These are phyloP conservation scores for Gnaphalium uliginosum DNA, from an alignment of 129 eudicot species.

Conservation along the genomic window DNA sequence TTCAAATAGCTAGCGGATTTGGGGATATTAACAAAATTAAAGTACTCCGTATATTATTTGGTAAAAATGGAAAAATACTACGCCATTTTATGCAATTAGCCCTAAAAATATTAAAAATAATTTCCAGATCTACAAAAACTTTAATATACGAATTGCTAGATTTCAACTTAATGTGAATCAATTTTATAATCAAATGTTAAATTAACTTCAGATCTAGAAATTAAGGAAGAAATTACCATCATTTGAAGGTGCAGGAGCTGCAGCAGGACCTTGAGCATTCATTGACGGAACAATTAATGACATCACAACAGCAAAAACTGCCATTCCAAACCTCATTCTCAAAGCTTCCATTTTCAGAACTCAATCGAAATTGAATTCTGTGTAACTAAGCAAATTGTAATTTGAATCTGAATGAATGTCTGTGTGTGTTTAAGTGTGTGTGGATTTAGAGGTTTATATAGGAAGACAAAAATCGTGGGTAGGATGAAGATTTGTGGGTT, in stretches of 20 bases:
- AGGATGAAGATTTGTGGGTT: conserved; percentile 16
- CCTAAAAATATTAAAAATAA: neutral
- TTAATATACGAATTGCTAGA: neutral
- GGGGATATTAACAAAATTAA: no score
- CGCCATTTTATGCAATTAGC: neutral
- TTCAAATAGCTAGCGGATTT: neutral
- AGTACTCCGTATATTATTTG: no score
- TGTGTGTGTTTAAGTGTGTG: conserved; percentile 13
- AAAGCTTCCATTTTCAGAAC: conserved; percentile 46
- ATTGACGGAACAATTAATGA: conserved; percentile 54
- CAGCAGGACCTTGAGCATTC: conserved; percentile 56
- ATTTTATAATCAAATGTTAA: neutral
- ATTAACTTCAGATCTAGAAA: conserved; percentile 22
- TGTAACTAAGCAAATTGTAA: neutral
- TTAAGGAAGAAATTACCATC: conserved; percentile 45
- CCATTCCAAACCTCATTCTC: conserved; percentile 44
- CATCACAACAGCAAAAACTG: conserved; percentile 43
- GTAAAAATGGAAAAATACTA: neutral
- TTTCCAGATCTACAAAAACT: conserved; percentile 19
- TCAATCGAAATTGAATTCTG: neutral
- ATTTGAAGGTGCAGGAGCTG: conserved; percentile 59
- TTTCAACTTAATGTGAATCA: neutral
- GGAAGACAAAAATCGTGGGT: conserved; percentile 35
- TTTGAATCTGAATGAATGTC: conserved; percentile 12
- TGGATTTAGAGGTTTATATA: conserved; percentile 20